phyloP scores from a whole-genome alignment of 139 green algal genomes.

The Coelastrella sp. region DNA sequence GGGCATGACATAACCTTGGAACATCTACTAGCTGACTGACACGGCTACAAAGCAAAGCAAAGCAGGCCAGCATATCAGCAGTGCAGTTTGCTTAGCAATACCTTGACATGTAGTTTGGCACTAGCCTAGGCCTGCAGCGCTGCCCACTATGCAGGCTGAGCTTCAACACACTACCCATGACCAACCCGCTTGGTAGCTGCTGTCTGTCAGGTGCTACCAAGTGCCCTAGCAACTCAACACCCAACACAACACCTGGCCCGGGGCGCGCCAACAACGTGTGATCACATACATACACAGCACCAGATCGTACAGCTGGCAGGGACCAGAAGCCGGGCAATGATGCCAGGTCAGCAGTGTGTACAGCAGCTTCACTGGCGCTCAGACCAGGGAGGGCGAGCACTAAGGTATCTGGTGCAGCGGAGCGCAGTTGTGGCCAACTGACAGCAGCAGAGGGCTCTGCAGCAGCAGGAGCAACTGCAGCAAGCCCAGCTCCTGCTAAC shows the following conservation, averaged over 20 bases:
- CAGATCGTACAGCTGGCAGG: slow-evolving; percentile 84
- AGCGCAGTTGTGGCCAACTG: slow-evolving; percentile 61
- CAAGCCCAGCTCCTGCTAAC: slow-evolving; percentile 59
- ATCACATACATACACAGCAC: slow-evolving; percentile 85
- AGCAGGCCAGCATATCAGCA: too few relatives aligned
- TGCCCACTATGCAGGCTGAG: slow-evolving; percentile 83
- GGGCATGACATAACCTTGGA: too few relatives aligned
- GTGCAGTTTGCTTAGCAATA: neutral
- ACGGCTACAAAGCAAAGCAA: too few relatives aligned
- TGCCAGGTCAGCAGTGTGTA: slow-evolving; percentile 76
- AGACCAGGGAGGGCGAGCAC: slow-evolving; percentile 62
- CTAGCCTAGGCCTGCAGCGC: slow-evolving; percentile 78
- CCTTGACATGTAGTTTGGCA: slow-evolving; percentile 83
- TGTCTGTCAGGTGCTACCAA: slow-evolving; percentile 73
- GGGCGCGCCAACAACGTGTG: slow-evolving; percentile 68
- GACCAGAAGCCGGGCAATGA: slow-evolving; percentile 89
- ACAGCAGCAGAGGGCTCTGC: slow-evolving; percentile 60
- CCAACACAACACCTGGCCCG: slow-evolving; percentile 89
- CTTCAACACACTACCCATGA: slow-evolving; percentile 83
- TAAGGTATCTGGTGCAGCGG: slow-evolving; percentile 80
- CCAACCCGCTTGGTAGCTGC: slow-evolving; percentile 57
- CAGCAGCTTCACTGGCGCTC: slow-evolving; percentile 6
- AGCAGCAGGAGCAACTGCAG: slow-evolving; percentile 44
- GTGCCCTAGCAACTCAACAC: slow-evolving; percentile 84
- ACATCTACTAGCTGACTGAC: too few relatives aligned